Base-by-base conservation (phyloP, 179 eudicot genomes). In the Pouteria campechiana region DNA sequence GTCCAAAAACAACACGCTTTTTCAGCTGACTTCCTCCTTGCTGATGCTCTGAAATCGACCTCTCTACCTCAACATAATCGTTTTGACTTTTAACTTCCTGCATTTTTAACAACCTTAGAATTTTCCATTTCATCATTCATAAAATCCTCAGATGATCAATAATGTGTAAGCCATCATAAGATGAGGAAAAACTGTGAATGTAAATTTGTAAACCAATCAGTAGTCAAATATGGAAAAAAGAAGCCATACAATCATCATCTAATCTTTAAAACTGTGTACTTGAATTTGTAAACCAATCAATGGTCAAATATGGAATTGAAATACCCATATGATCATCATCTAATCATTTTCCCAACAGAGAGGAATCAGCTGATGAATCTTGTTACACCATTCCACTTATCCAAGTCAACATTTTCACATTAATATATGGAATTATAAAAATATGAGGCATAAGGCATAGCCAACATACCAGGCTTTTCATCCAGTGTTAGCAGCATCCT, bases 1-100 rank as follows among this genome's bases (percentile, higher is more conserved):
- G 65, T 63, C 98, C 98, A 67, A 64, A 86, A 32, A 79, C 24
- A 48, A 90, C 57, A 60, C 98, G 76, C 53, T 75, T 70, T 68
- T 70, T 70, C 75, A 90, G 61, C 63, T 82, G 79, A 56, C 69
- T 73, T 30, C 71, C 59, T 65, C 73, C 82, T 25, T 55, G 61
- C 37, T 69, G 66, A 13, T 11, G 48, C 33, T 77, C 82, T 25
- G 60, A 22, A 46, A 38, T 58, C 42, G 67, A 43, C 52, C 54
- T 55, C 37, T 64, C 81, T 53, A 63, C 56, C 40, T 32, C 37
- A 29, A 58, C 42, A 44, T 58, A 27, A 48, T 58, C 47, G 39
- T 42, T 12, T 41, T 52, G 60, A 47, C 50, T 51, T 38, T 51
- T 60, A 37, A 60, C 77, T 70, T 72, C 79, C 94, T 85, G 73